Percentiles rank a stretch among this genome's conserved stretches.
These are phyloP conservation scores for Candida freyschussii DNA, from an alignment of 1,139 yeast species.

Conservation along the genomic window DNA sequence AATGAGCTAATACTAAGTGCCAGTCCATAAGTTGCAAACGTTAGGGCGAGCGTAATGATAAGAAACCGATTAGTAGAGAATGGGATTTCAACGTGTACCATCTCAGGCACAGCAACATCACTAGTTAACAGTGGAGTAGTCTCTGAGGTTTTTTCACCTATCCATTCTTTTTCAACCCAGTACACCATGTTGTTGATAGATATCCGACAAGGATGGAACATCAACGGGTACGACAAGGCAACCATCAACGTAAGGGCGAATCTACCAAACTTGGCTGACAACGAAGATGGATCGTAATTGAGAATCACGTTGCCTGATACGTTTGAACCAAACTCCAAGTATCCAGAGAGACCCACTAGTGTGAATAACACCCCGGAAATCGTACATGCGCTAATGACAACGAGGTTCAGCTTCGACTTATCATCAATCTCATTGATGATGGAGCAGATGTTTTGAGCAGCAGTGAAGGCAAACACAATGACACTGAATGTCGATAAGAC, in stretches of 20 bases:
- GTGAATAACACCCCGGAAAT: conserved; percentile 58
- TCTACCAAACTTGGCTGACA: conserved; percentile 53
- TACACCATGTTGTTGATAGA: conserved; percentile 71
- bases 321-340: conserved; percentile 75
- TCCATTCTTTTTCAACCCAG: conserved; percentile 35
- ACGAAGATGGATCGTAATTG: conserved; percentile 40
- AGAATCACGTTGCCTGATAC: conserved; percentile 80
- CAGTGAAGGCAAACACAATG: conserved; percentile 89
- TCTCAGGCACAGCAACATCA: conserved; percentile 20
- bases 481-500: conserved; percentile 83
- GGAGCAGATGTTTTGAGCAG: conserved; percentile 92
- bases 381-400: conserved; percentile 51
- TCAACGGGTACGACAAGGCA: conserved; percentile 80
- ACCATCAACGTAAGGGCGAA: conserved; percentile 78
- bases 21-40: conserved; percentile 48
- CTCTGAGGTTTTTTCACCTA: conserved; percentile 11
- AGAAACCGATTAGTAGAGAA: conserved; percentile 46
- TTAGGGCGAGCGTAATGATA: conserved; percentile 41
- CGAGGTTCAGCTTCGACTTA: conserved; percentile 49
- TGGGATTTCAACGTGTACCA: conserved; percentile 35
- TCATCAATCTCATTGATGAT: conserved; percentile 75
- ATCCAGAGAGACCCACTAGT: conserved; percentile 77
- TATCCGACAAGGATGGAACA: conserved; percentile 89
- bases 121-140: conserved; percentile 13
- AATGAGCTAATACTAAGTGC: conserved; percentile 72